Base-by-base conservation (phyloP, 1,139 yeast genomes). In the Sugiyamaella xylanicola region DNA sequence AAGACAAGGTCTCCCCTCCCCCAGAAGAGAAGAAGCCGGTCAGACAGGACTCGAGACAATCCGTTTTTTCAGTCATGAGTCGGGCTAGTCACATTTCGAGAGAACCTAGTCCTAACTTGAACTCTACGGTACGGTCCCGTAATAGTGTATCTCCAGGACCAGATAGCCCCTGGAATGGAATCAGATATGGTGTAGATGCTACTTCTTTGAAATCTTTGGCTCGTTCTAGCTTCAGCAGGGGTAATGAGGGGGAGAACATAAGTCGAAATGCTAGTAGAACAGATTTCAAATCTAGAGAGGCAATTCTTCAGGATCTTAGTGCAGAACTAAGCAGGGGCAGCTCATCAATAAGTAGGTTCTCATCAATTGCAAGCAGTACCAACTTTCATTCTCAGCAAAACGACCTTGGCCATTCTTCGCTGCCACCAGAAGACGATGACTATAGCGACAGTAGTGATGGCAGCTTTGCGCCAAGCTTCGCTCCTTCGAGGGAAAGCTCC, bases 301-400 rank as follows among this genome's bases (percentile, higher is more conserved):
- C 65, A 39, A 62, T 66, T 35, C 58, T 66, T n/a, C 54, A 58
- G n/a, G 70, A 66, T 37, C 59, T 66, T 20, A 54, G 61, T 15
- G 53, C 52, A 7, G 69, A 66, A 36, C 57, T 66, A 21, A 66
- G 64, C 49, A 37, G 51, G 37, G 46, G 48, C 40, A 42, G 35
- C 16, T 41, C 45, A 13, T 40, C 45, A 21, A 17, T 41, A 3
- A 50, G 46, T 48, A 22, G 46, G 15, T 44, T 21, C 15, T 39
- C 45, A 5, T 45, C 48, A 11, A 48, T 46, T 21, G 50, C 50
- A 4, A 46, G 50, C 36, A 46, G 50, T 20, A 22, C 43, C 7
- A 36, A 37, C 15, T 46, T 46, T 36, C 49, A 45, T n/a, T n/a
- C n/a, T n/a, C n/a, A n/a, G n/a, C n/a, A n/a, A n/a, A n/a, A n/a